A percentile compares a stretch with the other conserved stretches of the same genome.
Evolutionary conservation across 73 alveolate species (phyloP).

Genomic region (Paramecium octaurelia): DNA sequence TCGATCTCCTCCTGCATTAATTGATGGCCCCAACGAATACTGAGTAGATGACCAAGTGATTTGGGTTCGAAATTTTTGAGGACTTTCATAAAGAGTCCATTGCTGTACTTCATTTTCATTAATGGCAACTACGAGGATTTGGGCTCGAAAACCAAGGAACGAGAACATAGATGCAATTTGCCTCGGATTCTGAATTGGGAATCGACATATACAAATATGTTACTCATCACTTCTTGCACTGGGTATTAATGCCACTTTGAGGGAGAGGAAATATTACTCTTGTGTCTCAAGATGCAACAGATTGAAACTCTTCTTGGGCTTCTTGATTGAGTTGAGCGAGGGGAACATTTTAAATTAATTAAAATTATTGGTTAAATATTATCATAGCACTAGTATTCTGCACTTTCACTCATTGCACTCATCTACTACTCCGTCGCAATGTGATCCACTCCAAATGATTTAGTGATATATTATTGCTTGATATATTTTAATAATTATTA

Average conservation of each 20-base stretch:
- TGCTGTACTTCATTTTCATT: constrained; percentile 62
- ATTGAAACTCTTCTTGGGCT: constrained; percentile 52
- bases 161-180: constrained; percentile 65
- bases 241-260: constrained; percentile 30
- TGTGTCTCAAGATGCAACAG: constrained; percentile 49
- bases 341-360: constrained; percentile 41
- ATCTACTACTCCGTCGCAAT: too few species aligned
- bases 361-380: not conserved
- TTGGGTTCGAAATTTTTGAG: constrained; percentile 38
- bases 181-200: constrained; percentile 53
- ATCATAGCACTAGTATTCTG: not conserved
- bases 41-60: not conserved
- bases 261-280: constrained; percentile 3
- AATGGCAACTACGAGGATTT: constrained; percentile 45
- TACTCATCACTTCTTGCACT: constrained; percentile 49
- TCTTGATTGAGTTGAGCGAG: constrained; percentile 44
- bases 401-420: not conserved
- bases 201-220: not conserved
- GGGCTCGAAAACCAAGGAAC: constrained; percentile 69
- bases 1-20: constrained; percentile 18
- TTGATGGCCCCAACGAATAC: constrained; percentile 1
- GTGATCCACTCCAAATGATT: not conserved
- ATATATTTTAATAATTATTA: not conserved
- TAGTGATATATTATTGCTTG: not conserved
- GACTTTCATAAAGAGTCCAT: constrained; percentile 42